A percentile compares a stretch with the other conserved stretches of the same genome.
phyloP scores from a whole-genome alignment of 441 rosid species.

The Populus trichocarpa region DNA sequence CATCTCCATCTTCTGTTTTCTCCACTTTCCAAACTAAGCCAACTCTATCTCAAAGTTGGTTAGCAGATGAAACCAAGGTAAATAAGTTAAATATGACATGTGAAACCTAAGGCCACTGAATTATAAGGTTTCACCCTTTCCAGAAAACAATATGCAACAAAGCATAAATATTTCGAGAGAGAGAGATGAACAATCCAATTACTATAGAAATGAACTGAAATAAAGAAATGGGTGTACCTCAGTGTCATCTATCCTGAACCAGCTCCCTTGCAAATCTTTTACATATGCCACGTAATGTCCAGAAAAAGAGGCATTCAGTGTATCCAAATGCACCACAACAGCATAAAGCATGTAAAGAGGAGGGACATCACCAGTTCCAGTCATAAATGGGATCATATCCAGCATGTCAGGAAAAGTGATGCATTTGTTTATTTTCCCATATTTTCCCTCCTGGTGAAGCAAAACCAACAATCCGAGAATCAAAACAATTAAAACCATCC shows the following conservation, averaged over 20 bases:
- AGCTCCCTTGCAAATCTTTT: slow-evolving; percentile 63
- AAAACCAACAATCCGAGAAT: slow-evolving; percentile 4
- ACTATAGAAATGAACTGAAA: neutral
- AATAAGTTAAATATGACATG: neutral
- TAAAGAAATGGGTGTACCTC: slow-evolving; percentile 43
- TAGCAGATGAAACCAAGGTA: neutral
- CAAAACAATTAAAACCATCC: slow-evolving; percentile 3
- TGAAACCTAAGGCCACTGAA: neutral
- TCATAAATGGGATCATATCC: slow-evolving; percentile 84
- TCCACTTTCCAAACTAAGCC: neutral
- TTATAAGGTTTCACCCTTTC: neutral
- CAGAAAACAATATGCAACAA: neutral
- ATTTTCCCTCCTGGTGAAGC: slow-evolving; percentile 69
- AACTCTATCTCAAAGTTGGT: neutral
- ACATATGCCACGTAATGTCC: slow-evolving; percentile 85
- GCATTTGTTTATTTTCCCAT: slow-evolving; percentile 73
- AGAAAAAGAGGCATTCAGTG: slow-evolving; percentile 74
- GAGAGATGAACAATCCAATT: neutral
- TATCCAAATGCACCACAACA: slow-evolving; percentile 83
- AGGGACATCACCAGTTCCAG: slow-evolving; percentile 62
- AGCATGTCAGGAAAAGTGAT: slow-evolving; percentile 83
- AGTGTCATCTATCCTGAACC: slow-evolving; percentile 83
- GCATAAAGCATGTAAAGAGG: slow-evolving; percentile 78
- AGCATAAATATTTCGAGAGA: neutral
- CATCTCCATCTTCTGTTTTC: neutral